Evolutionary conservation across 2,329 filamentous ascomycete species (phyloP), one percentile per base, ranked within the genome.

Genomic region (Scedosporium minutisporum): DNA sequence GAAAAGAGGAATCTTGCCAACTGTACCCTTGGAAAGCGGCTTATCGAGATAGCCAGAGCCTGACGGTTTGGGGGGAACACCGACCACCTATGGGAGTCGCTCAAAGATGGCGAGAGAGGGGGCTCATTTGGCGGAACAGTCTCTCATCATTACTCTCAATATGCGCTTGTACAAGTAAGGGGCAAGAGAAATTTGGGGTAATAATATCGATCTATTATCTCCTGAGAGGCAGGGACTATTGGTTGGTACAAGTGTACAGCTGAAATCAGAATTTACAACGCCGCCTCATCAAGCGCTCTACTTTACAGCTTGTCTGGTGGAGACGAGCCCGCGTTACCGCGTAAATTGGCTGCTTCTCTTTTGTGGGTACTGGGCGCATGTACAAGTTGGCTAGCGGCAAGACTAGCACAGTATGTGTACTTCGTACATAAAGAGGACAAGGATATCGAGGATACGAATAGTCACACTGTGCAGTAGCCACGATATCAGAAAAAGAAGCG

Each of bases 111-210:
- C 10, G 23, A 27, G 12, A 48, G 58, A 14, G 25, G 59, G 18
- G 51, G 9, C n/a, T 53, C 27, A 27, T 51, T 53, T 21, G 59
- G 59, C 38, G 44, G 44, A 41, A 29, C 25, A 25, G 33, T 25
- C 42, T 33, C 23, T 53, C 59, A 61, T 60, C 58, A 60, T 46
- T 23, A 16, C 38, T 23, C 12, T 42, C 41, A 44, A 6, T 51
- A 44, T 33, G 16, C 58, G 18, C 41, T 25, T 57, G 27, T 6
- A 9, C 21, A 18, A n/a, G 44, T 48, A 18, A 23, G 44, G 44
- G 51, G 57, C 27, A 18, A 61, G 21, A n/a, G 44, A 53, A 61
- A 61, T 55, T 61, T 61, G 60, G 59, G 60, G 60, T 57, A 38
- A 57, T 61, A 33, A 57, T 55, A 57, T 41, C 29, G 25, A 29